Base-by-base conservation (phyloP, 2,329 filamentous ascomycete genomes). In the Penicillium crustosum region DNA sequence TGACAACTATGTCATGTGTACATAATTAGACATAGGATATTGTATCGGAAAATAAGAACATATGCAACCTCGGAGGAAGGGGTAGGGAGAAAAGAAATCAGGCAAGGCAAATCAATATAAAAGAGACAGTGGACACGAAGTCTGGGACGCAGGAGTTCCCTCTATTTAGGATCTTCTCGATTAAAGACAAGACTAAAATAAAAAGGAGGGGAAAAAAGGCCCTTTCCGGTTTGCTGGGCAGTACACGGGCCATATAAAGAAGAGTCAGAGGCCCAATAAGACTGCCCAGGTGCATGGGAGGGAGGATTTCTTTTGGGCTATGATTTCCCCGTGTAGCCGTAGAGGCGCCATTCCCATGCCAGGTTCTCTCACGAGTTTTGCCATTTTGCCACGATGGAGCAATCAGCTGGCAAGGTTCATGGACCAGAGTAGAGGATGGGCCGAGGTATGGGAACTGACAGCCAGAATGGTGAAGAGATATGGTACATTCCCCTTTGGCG, bases 1-100 rank as follows among this genome's bases (percentile, higher is more conserved):
- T 64, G 60, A 57, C 13, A 59, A 55, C 53, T 59, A 64, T 66
- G 61, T 66, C 63, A 66, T 57, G 3, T 39, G 52, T 56, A 52
- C 56, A 61, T 55, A 53, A 45, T 50, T 27, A 48, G 39, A 47
- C 19, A 43, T 35, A 17, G 35, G 45, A 41, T 53, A 41, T 39
- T 45, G 23, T 45, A 48, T 55, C 45, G 45, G 42, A 48, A 39
- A 55, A 50, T 54, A 57, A 55, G 23, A 15, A 41, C 38, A 45
- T 54, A 39, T 54, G 57, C 35, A 54, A 48, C 53, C 17, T 47
- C 39, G 48, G 42, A 49, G 45, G 42, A 57, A 47, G 31, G 27
- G 36, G 17, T 10, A 36, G 35, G 29, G 33, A 25, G 41, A 49
- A 12, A 48, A 49, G 13, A 36, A 31, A 19, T 3, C 33, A 36